A percentile compares a stretch with the other conserved stretches of the same genome.
Evolutionary conservation across 768 basidiomycete species (phyloP).

Genomic region (Amanita molliuscula): DNA sequence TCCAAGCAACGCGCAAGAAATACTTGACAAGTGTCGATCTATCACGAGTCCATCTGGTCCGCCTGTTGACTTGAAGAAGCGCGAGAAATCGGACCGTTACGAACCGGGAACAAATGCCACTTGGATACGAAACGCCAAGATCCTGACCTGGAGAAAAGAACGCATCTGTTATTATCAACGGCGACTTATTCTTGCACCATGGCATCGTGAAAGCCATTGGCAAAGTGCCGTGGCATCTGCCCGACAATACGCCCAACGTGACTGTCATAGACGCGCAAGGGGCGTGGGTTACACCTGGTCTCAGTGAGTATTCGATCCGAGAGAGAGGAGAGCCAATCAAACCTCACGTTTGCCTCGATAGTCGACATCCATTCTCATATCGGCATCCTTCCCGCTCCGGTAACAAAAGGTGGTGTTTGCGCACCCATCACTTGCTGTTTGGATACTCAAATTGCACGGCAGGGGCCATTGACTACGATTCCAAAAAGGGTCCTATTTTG

Average conservation of each 20-base stretch:
- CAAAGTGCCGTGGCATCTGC: constrained; percentile 29
- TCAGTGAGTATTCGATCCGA: constrained; percentile 29
- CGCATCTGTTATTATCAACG: constrained; percentile 42
- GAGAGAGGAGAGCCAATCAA: constrained; percentile 14
- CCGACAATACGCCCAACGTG: constrained; percentile 32
- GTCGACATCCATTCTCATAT: constrained; percentile 77
- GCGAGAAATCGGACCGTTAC: constrained; percentile 52
- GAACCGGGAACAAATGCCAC: constrained; percentile 56
- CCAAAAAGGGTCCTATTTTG: constrained; percentile 52
- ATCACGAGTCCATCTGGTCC: constrained; percentile 37
- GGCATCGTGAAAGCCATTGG: constrained; percentile 55
- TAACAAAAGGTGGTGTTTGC: constrained; percentile 23
- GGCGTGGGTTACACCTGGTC: constrained; percentile 59
- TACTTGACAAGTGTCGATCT: constrained; percentile 40
- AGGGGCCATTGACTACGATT: constrained; percentile 16
- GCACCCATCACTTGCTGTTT: not conserved
- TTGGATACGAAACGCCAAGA: constrained; percentile 61
- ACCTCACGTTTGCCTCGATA: constrained; percentile 13
- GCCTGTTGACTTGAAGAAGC: constrained; percentile 24
- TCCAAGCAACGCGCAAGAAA: constrained; percentile 18
- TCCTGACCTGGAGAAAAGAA: constrained; percentile 55
- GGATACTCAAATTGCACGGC: not conserved
- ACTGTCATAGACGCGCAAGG: constrained; percentile 50
- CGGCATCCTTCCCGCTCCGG: constrained; percentile 63
- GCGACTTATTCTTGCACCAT: constrained; percentile 59